Evolutionary conservation across 1,284 basidiomycete species (phyloP), one percentile per base, ranked within the genome.

Genomic region (Ganoderma multipileum): DNA sequence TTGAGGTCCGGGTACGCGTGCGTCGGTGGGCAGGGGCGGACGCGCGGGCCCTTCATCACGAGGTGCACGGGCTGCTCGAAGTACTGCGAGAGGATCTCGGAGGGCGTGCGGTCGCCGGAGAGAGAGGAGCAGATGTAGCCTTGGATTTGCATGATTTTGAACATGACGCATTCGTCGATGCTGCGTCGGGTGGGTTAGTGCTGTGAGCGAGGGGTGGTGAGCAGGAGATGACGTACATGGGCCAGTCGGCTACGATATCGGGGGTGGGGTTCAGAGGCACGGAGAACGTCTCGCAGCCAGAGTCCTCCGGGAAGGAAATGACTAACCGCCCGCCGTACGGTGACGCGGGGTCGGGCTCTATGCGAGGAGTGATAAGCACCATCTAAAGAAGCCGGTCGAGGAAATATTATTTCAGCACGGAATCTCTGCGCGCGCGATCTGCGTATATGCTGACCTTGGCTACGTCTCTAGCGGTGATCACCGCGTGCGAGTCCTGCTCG

Each of bases 381-480:
- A 92, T 88, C 90, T 93, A 63, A n/a, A 11, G 38, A 11, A 9
- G 38, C 55, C 14, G 61, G 36, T 42, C 0, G 41, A 23, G 23
- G 11, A 26, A 26, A 3, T 11, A 61, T 26, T 11, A 61, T 26
- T 52, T 26, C 57, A 62, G 41, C 57, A 8, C 2, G 30, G 4
- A 59, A 26, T n/a, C 57, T 38, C 20, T 7, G 30, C 38, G 9
- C 33, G 66, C 20, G 42, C 18, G 18, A 42, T 1, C 12, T 14
- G 41, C 9, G 20, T 36, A 16, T 14, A 30, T 23, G 36, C 38
- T 28, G 75, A 89, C 91, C 85, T 89, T 89, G 36, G 86, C 72
- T 20, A 87, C 78, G 67, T 89, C 85, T 67, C 92, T 85, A 8
- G 91, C 91, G 4, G 92, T 93, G 54, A 93, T 81, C 26, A 91